Evolutionary conservation across 2,329 filamentous ascomycete species (phyloP).

Genomic region (Fusarium sp.): DNA sequence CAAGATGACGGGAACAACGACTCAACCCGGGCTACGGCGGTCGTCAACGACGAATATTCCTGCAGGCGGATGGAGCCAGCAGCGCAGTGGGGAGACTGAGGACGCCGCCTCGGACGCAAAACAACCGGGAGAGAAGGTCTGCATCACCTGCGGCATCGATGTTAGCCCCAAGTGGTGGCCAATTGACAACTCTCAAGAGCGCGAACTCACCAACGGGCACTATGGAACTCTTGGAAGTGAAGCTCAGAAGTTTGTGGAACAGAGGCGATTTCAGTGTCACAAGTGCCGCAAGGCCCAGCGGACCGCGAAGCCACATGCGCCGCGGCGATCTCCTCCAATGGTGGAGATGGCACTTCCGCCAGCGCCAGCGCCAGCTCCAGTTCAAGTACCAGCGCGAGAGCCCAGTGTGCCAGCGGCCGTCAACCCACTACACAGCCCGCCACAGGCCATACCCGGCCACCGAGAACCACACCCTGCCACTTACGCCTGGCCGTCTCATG

Average conservation of each 20-base stretch:
- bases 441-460: conserved; percentile 43
- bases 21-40: conserved; percentile 59
- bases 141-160: conserved; percentile 75
- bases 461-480: conserved; percentile 41
- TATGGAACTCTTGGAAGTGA: conserved; percentile 65
- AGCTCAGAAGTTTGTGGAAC: conserved; percentile 69
- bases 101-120: conserved; percentile 44
- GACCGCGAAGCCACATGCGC: conserved; percentile 51
- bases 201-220: conserved; percentile 64
- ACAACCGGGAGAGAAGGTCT: conserved; percentile 65
- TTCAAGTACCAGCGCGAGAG: conserved; percentile 18
- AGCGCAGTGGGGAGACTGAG: conserved; percentile 42
- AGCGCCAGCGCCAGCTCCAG: not conserved
- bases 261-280: conserved; percentile 78
- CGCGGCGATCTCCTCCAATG: conserved; percentile 34
- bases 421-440: conserved; percentile 46
- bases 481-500: conserved; percentile 44
- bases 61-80: conserved; percentile 28
- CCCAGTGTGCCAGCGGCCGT: conserved; percentile 32
- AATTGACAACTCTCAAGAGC: conserved; percentile 65
- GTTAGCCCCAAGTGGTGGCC: conserved; percentile 82
- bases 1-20: conserved; percentile 60
- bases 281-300: conserved; percentile 73
- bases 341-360: conserved; percentile 36
- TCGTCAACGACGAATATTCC: conserved; percentile 64